Percentiles rank a stretch among this genome's conserved stretches.
Evolutionary conservation across 2,329 filamentous ascomycete genomes (phyloP).

Genomic region (Paecilomyces variotii): DNA sequence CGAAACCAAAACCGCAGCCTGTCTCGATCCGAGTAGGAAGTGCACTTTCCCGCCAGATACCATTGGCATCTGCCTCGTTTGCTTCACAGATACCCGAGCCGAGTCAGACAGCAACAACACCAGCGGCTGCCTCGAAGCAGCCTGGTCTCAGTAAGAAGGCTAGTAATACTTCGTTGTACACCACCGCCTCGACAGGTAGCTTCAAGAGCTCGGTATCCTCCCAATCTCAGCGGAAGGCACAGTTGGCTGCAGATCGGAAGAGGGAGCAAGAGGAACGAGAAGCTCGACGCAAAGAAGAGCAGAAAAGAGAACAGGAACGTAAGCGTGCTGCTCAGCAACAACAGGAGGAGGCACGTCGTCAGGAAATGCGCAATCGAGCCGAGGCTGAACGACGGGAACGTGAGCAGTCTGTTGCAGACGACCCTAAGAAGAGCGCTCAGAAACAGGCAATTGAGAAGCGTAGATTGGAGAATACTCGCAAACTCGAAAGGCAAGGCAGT

Average conservation of each 20-base stretch:
- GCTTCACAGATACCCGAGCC: constrained; percentile 49
- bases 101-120: constrained; percentile 36
- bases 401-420: constrained; percentile 43
- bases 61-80: constrained; percentile 42
- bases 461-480: constrained; percentile 39
- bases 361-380: constrained; percentile 54
- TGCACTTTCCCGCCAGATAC: constrained; percentile 37
- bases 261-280: constrained; percentile 77
- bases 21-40: constrained; percentile 44
- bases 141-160: constrained; percentile 52
- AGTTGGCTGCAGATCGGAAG: constrained; percentile 69
- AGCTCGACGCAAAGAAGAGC: constrained; percentile 67
- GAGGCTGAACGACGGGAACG: constrained; percentile 42
- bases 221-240: constrained; percentile 58
- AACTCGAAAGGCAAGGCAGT: constrained; percentile 38
- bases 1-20: constrained; percentile 40
- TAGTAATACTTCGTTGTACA: constrained; percentile 58
- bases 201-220: constrained; percentile 58
- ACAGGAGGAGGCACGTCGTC: constrained; percentile 52
- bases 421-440: constrained; percentile 59
- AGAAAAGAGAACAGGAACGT: constrained; percentile 72
- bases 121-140: constrained; percentile 41
- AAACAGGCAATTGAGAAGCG: constrained; percentile 51
- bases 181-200: constrained; percentile 44
- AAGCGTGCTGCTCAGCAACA: constrained; percentile 54